Conservation (phyloP, 495 filamentous ascomycete species). For the Aspergillus mulundensis region DNA sequence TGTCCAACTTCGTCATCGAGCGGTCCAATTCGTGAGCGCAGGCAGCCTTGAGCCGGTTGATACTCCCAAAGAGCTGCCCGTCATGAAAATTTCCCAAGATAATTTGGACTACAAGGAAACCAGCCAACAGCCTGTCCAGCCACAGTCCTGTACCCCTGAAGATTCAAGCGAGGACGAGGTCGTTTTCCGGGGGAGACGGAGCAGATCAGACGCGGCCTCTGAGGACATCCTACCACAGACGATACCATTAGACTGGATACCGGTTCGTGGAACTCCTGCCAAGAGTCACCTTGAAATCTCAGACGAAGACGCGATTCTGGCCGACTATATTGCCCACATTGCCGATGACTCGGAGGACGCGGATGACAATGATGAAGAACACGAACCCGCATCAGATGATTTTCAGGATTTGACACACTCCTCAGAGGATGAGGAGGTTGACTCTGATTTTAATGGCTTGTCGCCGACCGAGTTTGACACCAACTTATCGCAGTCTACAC, state of each 20-base stretch:
- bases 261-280: background rate
- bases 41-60: conserved; percentile 50
- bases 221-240: too few species aligned
- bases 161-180: conserved; percentile 44
- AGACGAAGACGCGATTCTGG: conserved; percentile 54
- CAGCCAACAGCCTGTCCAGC: background rate
- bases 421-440: background rate
- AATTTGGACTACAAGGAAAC: background rate
- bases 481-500: conserved; percentile 1
- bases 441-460: background rate
- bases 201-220: too few species aligned
- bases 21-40: conserved; percentile 73
- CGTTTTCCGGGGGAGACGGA: conserved; percentile 36
- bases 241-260: background rate
- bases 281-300: conserved; percentile 3
- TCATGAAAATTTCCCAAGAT: background rate
- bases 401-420: background rate
- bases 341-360: conserved; percentile 8
- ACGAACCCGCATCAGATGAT: background rate
- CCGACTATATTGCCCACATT: conserved; percentile 78
- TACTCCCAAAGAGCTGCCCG: background rate
- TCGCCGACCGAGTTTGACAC: background rate
- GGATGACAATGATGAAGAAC: background rate
- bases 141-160: background rate
- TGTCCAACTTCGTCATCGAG: conserved; percentile 47